Evolutionary conservation across 2,329 filamentous ascomycete species (phyloP).

Genomic region (Aspergillus ochraceus): DNA sequence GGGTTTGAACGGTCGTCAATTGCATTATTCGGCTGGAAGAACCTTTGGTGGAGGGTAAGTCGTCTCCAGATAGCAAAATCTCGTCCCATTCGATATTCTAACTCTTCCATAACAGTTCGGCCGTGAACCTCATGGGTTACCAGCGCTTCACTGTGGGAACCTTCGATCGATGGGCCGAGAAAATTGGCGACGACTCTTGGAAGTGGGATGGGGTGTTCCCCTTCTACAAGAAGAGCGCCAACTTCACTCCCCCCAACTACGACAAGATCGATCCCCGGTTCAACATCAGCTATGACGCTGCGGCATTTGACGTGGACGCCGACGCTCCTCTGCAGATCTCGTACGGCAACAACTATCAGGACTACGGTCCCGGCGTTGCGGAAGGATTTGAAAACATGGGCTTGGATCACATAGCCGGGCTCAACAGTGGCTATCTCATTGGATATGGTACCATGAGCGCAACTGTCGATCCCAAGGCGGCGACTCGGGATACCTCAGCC

Average conservation of each 20-base stretch:
- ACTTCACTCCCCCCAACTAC: background rate
- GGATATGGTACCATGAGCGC: constrained; percentile 21
- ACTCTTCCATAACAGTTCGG: background rate
- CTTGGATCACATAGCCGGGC: constrained; percentile 20
- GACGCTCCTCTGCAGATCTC: constrained; percentile 33
- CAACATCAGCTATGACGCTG: background rate
- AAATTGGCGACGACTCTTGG: background rate
- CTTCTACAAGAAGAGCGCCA: background rate
- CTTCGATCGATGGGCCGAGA: background rate
- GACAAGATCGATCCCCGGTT: background rate
- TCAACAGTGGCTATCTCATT: constrained; percentile 24
- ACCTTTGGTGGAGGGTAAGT: too few relatives aligned
- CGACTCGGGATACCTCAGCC: constrained; percentile 9
- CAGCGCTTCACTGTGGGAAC: background rate
- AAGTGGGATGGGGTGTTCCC: background rate
- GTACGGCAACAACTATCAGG: constrained; percentile 25
- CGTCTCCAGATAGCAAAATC: too few relatives aligned
- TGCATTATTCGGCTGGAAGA: too few relatives aligned
- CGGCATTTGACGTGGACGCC: background rate
- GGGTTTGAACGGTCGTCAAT: too few relatives aligned
- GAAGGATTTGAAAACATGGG: constrained; percentile 25
- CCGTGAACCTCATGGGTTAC: background rate
- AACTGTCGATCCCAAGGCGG: constrained; percentile 27
- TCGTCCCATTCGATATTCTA: background rate
- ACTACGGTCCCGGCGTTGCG: constrained; percentile 26